Evolutionary conservation across 106 monocot species (phyloP), one percentile per base, ranked within the genome.

Genomic region (Triglochin maritima): DNA sequence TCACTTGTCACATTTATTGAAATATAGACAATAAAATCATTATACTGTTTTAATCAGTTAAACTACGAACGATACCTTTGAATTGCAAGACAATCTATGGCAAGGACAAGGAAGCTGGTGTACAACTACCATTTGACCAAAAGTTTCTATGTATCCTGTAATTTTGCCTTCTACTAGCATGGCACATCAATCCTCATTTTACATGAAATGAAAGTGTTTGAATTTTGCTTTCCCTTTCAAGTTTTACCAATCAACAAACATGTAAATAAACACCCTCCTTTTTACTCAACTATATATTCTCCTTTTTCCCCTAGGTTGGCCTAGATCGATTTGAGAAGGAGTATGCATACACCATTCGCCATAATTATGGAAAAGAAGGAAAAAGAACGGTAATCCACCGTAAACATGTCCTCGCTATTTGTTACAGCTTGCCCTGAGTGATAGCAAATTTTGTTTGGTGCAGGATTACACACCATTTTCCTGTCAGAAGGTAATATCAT

Each of bases 321-420:
- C 44, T 62, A 13, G 91, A 98, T 74, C 71, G 91, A 46, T 98
- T 98, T 79, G 98, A 92, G 68, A 98, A 92, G 71, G 87, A 96
- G 75, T 91, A 91, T 82, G 90, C 96, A 64, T 96, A 96, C 48
- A 47, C 64, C 60, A 79, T 96, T 68, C 75, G 96, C 4, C 96
- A 96, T 65, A 96, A 88, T 70, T 96, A 91, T 75, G 90, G 91
- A 56, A 98, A 88, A 84, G 91, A 98, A 82, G 96, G 96, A 74
- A 98, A 98, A 74, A 79, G 91, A 68, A 86, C 80, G 13, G 98
- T 91, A 79, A 82, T 76, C 5, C 14, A 45, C 3, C 16, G 69
- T 56, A 43, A 56, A 66, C 51, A 15, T 4, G 6, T 60, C 7
- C 13, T 45, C 4, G n/a, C 3, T 44, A 51, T 51, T 5, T 52